A percentile compares a stretch with the other conserved stretches of the same genome.
These are phyloP conservation scores for Kandelia obovata DNA, from an alignment of 345 rosid species.

Conservation along the genomic window DNA sequence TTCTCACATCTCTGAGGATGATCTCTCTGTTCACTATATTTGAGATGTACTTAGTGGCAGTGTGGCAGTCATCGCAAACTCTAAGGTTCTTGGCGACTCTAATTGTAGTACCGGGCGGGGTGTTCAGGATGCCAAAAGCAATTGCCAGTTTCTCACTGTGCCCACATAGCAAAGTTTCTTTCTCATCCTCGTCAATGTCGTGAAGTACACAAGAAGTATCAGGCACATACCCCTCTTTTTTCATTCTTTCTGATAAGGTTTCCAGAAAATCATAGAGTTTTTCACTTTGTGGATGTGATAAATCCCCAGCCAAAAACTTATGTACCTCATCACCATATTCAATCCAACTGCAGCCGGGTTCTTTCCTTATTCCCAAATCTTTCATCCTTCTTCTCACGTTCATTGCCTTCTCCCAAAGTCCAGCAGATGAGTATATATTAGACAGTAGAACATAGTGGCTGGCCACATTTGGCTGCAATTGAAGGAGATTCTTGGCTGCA, in stretches of 20 bases:
- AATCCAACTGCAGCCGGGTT: constrained; percentile 96
- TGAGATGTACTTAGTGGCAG: constrained; percentile 69
- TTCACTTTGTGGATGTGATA: constrained; percentile 68
- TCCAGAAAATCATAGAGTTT: constrained; percentile 53
- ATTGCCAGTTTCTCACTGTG: constrained; percentile 89
- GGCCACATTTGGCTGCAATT: constrained; percentile 67
- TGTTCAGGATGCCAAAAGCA: constrained; percentile 77
- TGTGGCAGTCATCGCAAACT: constrained; percentile 84
- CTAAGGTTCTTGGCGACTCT: constrained; percentile 85
- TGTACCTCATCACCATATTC: constrained; percentile 72
- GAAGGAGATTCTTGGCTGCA: constrained; percentile 59
- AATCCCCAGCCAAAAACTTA: constrained; percentile 76
- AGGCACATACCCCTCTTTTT: constrained; percentile 72
- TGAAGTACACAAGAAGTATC: constrained; percentile 88
- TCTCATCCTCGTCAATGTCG: constrained; percentile 67
- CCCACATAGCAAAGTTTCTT: constrained; percentile 75
- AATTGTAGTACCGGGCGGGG: constrained; percentile 62
- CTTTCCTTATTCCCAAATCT: constrained; percentile 77
- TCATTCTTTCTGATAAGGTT: constrained; percentile 60
- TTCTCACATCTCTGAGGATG: constrained; percentile 71
- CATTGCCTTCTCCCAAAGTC: constrained; percentile 76
- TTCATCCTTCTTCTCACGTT: constrained; percentile 70
- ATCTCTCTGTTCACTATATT: constrained; percentile 64
- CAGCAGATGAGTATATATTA: constrained; percentile 72
- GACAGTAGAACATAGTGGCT: constrained; percentile 91